Percentiles rank a stretch among this genome's conserved stretches.
Evolutionary conservation across 495 filamentous ascomycete genomes (phyloP).

Genomic region (Xylaria castorea): DNA sequence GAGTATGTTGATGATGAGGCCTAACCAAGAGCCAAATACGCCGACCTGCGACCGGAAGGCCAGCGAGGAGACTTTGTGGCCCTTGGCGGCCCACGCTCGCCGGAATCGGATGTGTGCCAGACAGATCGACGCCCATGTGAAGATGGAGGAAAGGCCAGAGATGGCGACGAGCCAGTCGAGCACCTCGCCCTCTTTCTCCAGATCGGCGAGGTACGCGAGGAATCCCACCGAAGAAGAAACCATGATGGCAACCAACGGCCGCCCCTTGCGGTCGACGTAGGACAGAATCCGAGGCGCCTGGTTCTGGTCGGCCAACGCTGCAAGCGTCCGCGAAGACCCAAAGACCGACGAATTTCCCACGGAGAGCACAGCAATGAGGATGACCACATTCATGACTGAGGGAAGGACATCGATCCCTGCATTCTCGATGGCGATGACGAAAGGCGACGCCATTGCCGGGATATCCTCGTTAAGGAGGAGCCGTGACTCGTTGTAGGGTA

Average conservation of each 20-base stretch:
- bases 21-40: slow-evolving; percentile 82
- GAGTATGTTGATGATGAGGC: slow-evolving; percentile 76
- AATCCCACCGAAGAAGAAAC: slow-evolving; percentile 75
- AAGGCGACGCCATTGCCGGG: slow-evolving; percentile 76
- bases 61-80: slow-evolving; percentile 74
- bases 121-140: slow-evolving; percentile 94
- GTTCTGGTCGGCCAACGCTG: slow-evolving; percentile 83
- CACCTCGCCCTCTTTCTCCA: slow-evolving; percentile 65
- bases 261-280: slow-evolving; percentile 85
- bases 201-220: slow-evolving; percentile 79
- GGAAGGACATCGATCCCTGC: slow-evolving; percentile 78
- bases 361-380: slow-evolving; percentile 84
- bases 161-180: slow-evolving; percentile 91
- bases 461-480: slow-evolving; percentile 65
- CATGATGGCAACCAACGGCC: slow-evolving; percentile 76
- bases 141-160: slow-evolving; percentile 85
- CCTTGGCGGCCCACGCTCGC: slow-evolving; percentile 72
- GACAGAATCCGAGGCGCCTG: slow-evolving; percentile 78
- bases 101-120: slow-evolving; percentile 93
- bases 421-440: slow-evolving; percentile 85
- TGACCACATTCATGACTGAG: slow-evolving; percentile 88
- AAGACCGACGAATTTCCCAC: slow-evolving; percentile 90
- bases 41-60: slow-evolving; percentile 84
- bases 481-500: slow-evolving; percentile 68
- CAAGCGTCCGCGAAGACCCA: slow-evolving; percentile 84